Evolutionary conservation across 208 protist genomes (phyloP), one percentile per base, ranked within the genome.

Genomic region (Acanthamoeba pearcei): DNA sequence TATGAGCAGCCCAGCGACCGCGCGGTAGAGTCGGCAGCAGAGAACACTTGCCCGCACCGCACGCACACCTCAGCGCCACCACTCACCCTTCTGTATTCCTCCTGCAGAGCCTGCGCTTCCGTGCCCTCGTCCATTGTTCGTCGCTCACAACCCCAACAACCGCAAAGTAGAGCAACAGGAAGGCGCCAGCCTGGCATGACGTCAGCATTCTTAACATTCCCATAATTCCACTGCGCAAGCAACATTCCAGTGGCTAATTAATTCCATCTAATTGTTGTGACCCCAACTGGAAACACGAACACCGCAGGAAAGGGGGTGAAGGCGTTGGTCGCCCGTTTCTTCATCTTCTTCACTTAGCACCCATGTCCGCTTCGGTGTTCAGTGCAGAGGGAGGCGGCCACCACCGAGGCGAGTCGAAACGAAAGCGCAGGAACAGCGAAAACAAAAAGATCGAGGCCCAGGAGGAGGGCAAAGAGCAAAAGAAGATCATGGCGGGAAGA

Each of bases 401-500:
- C 10, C 15, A 8, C 60, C 66, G 66, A 72, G 74, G 74, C 29
- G 74, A 82, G 32, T 55, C 74, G 3, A 82, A 82, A 12, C 74
- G 74, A 82, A 82, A 82, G 74, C 74, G 74, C 17, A 46, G 42
- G 38, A 10, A 53, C 22, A 82, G 74, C 74, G 74, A 82, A 35
- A 53, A 29, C 32, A 24, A 53, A 82, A 82, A 82, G 74, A 82
- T 55, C 38, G 74, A 82, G 22, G 22, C 19, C 6, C 6, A 27
- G 24, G 24, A 46, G 74, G 53, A 82, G 74, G 53, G 13, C 68
- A 38, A 29, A 1, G 27, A 29, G 12, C 9, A 76, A 38, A 38
- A 13, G 68, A 38, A 29, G 68, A 13, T 32, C 12, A 27, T 27
- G 32, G 12, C 74, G 22, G 74, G 19, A 8, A 57, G 17, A 19